Base-by-base conservation (phyloP, 495 filamentous ascomycete species). In the Trichoderma gamsii region DNA sequence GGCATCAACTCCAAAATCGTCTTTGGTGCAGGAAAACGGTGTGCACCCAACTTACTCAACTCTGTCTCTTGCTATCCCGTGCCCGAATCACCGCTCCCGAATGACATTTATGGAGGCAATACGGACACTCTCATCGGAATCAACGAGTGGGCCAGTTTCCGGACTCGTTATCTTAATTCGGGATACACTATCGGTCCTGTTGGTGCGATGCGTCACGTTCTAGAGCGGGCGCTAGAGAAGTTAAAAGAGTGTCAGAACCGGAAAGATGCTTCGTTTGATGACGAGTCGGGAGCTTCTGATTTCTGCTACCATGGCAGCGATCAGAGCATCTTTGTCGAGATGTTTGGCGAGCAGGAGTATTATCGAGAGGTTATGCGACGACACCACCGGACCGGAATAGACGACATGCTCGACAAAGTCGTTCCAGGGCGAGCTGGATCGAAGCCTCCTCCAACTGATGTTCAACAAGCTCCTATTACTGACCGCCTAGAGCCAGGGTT, bases 281-380 rank as follows among this genome's bases (percentile, higher is more conserved):
- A 61, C 25, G 56, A 25, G 25, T 15, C 56, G 25, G 56, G 56
- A 18, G 25, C 1, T 18, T 61, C 56, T 9, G 56, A 61, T 32
- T 6, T 32, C 23, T 61, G 56, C 25, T 61, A 61, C 13, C 56
- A 32, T 5, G 56, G 56, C 11, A 65, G 56, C 15, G 83, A 86
- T 69, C 79, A 85, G 73, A 73, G 79, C 67, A 79, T 83, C 15
- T 78, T 87, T 65, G 84, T 82, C 23, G 79, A 84, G 67, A 82
- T 88, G 67, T 86, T 82, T 65, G 86, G 85, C 64, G 79, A 83
- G 49, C 85, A 88, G 70, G 85, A 88, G 73, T 83, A 15, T 21
- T 66, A 66, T 18, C 43, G 65, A 21, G 27, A 66, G 16, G 56
- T 61, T 25, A 61, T 61, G 56, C 23, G 56, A 25, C 56, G 56